These are phyloP conservation scores for Agrocybe pediades DNA, from an alignment of 768 basidiomycete genomes.

Conservation along the genomic window DNA sequence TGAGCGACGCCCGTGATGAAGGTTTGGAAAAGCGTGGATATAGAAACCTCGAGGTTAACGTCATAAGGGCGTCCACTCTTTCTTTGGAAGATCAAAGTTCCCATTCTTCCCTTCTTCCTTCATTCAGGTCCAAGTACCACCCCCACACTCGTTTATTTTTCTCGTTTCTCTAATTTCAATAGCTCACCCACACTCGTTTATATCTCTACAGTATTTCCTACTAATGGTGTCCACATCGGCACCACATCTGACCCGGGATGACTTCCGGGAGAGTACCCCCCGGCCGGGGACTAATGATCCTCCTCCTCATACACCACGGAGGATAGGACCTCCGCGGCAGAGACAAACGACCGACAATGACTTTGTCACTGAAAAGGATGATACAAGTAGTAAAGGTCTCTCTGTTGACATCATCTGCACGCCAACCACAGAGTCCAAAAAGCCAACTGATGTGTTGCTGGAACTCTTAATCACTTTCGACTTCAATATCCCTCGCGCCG, in stretches of 20 bases:
- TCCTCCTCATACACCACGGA: constrained; percentile 8
- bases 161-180: background rate
- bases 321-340: constrained; percentile 12
- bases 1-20: constrained; percentile 12
- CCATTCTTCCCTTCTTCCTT: constrained; percentile 6
- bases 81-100: constrained; percentile 1
- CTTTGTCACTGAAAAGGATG: constrained; percentile 11
- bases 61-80: constrained; percentile 16
- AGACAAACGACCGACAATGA: constrained; percentile 15
- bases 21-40: constrained; percentile 10
- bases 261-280: constrained; percentile 14
- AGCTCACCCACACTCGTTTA: constrained; percentile 9
- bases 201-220: constrained; percentile 4
- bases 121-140: constrained; percentile 10
- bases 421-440: constrained; percentile 9
- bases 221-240: constrained; percentile 15
- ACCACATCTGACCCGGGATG: constrained; percentile 17
- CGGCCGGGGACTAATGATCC: constrained; percentile 9
- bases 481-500: constrained; percentile 11
- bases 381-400: constrained; percentile 9
- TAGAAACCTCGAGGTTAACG: constrained; percentile 4
- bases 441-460: constrained; percentile 8
- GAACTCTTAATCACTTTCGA: constrained; percentile 8
- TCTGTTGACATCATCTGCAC: constrained; percentile 16
- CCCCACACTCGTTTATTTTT: constrained; percentile 12